Conservation (phyloP, 495 filamentous ascomycete species). For the Rhypophila decipiens region DNA sequence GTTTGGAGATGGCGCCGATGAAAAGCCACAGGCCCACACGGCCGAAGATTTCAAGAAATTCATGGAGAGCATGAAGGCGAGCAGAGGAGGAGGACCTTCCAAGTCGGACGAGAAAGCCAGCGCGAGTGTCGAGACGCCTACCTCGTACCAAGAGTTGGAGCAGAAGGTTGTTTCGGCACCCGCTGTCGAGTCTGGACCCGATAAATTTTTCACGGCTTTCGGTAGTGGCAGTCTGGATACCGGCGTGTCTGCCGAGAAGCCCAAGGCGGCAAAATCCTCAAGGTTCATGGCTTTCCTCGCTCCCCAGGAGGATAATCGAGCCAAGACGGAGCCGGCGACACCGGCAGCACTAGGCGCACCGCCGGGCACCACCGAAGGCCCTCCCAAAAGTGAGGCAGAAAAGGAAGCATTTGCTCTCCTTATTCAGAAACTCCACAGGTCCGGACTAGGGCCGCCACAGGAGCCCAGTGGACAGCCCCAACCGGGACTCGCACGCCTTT, state of each 20-base stretch:
- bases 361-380: background rate
- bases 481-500: slow-evolving; percentile 14
- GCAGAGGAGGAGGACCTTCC: slow-evolving; percentile 29
- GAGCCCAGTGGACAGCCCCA: slow-evolving; percentile 15
- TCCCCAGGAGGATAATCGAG: slow-evolving; percentile 53
- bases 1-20: slow-evolving; percentile 71
- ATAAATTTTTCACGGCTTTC: slow-evolving; percentile 74
- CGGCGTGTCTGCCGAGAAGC: slow-evolving; percentile 29
- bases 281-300: slow-evolving; percentile 81
- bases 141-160: slow-evolving; percentile 32
- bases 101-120: slow-evolving; percentile 41
- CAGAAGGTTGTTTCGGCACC: slow-evolving; percentile 48
- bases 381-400: slow-evolving; percentile 58
- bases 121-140: slow-evolving; percentile 18
- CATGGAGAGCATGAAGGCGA: slow-evolving; percentile 85
- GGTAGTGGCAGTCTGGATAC: slow-evolving; percentile 39
- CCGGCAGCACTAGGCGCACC: slow-evolving; percentile 19
- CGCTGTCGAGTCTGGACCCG: slow-evolving; percentile 59
- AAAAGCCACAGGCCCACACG: slow-evolving; percentile 63
- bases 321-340: slow-evolving; percentile 47
- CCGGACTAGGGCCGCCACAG: slow-evolving; percentile 16
- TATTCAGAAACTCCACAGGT: slow-evolving; percentile 66
- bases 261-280: slow-evolving; percentile 55
- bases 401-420: slow-evolving; percentile 87
- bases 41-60: slow-evolving; percentile 93